Conservation (phyloP, 2,329 filamentous ascomycete species). For the Acrocalymma vagum region DNA sequence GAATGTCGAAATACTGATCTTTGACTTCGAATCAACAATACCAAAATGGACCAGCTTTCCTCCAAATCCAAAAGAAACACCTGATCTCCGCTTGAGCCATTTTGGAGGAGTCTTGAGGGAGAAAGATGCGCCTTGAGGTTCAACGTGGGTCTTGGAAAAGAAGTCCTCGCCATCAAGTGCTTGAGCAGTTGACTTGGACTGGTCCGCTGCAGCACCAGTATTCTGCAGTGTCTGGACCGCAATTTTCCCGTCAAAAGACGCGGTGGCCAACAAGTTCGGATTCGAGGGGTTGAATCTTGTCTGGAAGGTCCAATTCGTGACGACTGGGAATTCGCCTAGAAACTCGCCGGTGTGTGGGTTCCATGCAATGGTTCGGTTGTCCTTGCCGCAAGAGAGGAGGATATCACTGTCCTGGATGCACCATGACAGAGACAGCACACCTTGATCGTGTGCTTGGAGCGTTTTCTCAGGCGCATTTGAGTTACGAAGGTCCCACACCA, state of each 20-base stretch:
- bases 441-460: slow-evolving; percentile 91
- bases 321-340: slow-evolving; percentile 92
- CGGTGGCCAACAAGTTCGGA: slow-evolving; percentile 89
- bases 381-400: slow-evolving; percentile 92
- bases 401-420: slow-evolving; percentile 90
- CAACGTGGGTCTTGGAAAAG: slow-evolving; percentile 90
- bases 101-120: slow-evolving; percentile 84
- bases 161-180: slow-evolving; percentile 92
- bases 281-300: slow-evolving; percentile 95
- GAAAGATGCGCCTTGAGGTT: slow-evolving; percentile 90
- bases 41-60: slow-evolving; percentile 86
- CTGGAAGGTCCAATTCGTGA: slow-evolving; percentile 99
- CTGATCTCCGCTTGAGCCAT: slow-evolving; percentile 86
- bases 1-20: slow-evolving; percentile 85
- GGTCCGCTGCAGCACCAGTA: slow-evolving; percentile 79
- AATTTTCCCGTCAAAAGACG: slow-evolving; percentile 97
- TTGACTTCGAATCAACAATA: slow-evolving; percentile 75
- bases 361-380: slow-evolving; percentile 95
- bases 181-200: slow-evolving; percentile 64
- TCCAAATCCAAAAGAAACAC: slow-evolving; percentile 93
- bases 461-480: slow-evolving; percentile 92
- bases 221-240: slow-evolving; percentile 93
- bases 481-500: slow-evolving; percentile 95
- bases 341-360: slow-evolving; percentile 90
- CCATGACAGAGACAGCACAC: slow-evolving; percentile 94